Evolutionary conservation across 1,284 basidiomycete genomes (phyloP), one percentile per base, ranked within the genome.

Genomic region (Melampsora larici-populina): DNA sequence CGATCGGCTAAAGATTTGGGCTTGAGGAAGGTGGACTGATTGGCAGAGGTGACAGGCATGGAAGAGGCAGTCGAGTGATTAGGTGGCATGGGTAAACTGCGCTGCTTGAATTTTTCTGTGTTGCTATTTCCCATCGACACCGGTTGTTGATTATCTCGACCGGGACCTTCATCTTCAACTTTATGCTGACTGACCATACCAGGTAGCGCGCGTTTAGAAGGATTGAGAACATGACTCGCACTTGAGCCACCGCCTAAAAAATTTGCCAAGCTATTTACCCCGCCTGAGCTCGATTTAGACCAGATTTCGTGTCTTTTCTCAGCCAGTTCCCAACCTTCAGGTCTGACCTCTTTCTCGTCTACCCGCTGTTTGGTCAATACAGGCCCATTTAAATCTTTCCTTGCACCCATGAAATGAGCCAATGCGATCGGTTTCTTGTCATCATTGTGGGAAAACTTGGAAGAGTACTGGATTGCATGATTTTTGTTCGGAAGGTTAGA

Each of bases 341-440:
- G 73, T 43, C 65, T 67, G 55, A 68, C 40, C 51, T 75, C 73
- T 26, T 67, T 68, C 31, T 68, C 64, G 26, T 75, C 73, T 5
- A 75, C 51, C 36, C 48, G 64, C 51, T 51, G 64, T n/a, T 62
- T 51, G n/a, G 73, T 75, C 46, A 75, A 48, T 6, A 75, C 64
- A 40, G 73, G 73, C 18, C 73, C 73, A 11, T 75, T 51, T 17
- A 75, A 21, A 31, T 75, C 73, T 11, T 48, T 62, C 43, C 73
- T 63, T 31, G 73, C 73, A 48, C 73, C 73, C 73, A 75, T 75
- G 73, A 75, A 75, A 46, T 75, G 73, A 24, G 73, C 73, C 29
- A 75, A 49, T 21, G 73, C 43, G 31, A 75, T 64, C 40, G 73
- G 73, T 43, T 75, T 74, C 17, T 63, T 49, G 48, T 29, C 13